These are phyloP conservation scores for Ophiostoma sp. DNA, from an alignment of 2,329 filamentous ascomycete genomes.

Conservation along the genomic window DNA sequence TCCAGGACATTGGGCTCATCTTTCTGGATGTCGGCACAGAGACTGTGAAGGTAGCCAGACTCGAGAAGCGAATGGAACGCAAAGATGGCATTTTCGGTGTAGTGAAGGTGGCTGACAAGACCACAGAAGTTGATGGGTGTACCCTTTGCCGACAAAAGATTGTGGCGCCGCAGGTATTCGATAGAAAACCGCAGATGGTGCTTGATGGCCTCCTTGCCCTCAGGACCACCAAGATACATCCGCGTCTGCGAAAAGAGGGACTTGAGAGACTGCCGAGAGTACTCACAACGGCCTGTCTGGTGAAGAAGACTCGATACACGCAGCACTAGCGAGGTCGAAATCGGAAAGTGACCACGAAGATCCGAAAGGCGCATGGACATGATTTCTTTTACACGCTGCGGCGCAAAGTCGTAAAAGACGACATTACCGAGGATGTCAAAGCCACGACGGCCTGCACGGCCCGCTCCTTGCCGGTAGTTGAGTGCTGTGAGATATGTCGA, in stretches of 20 bases:
- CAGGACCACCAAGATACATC: slow-evolving; percentile 68
- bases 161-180: slow-evolving; percentile 71
- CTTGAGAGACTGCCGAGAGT: slow-evolving; percentile 62
- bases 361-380: slow-evolving; percentile 73
- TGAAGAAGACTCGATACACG: slow-evolving; percentile 67
- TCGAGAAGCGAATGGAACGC: slow-evolving; percentile 74
- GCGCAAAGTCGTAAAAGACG: slow-evolving; percentile 68
- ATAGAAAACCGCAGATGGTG: slow-evolving; percentile 81
- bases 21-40: slow-evolving; percentile 59
- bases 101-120: slow-evolving; percentile 71
- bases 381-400: slow-evolving; percentile 63
- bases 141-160: slow-evolving; percentile 62
- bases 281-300: slow-evolving; percentile 63
- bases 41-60: slow-evolving; percentile 64
- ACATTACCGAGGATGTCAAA: slow-evolving; percentile 81
- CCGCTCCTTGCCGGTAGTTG: slow-evolving; percentile 74
- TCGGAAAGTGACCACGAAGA: slow-evolving; percentile 74
- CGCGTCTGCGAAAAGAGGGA: slow-evolving; percentile 69
- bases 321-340: slow-evolving; percentile 71
- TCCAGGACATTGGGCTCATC: slow-evolving; percentile 43
- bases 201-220: slow-evolving; percentile 66
- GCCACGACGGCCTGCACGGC: slow-evolving; percentile 75
- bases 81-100: slow-evolving; percentile 72
- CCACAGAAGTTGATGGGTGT: slow-evolving; percentile 71
- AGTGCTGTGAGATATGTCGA: slow-evolving; percentile 71